Conservation (phyloP, 116 monocot genomes). For the Thalassia testudinum region DNA sequence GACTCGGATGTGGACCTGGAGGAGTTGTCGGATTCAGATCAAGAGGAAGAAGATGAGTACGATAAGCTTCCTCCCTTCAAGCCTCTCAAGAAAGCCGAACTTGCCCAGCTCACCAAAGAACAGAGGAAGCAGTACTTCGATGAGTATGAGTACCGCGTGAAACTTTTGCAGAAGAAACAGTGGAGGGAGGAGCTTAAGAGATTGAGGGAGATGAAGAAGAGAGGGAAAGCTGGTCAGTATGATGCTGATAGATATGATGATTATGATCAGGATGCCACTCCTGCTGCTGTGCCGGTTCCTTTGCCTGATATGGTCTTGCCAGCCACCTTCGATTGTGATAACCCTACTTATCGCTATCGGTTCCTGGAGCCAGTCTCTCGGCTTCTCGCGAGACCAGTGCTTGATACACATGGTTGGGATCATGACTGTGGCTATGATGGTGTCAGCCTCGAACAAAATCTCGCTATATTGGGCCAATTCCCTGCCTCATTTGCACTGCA, state of each 20-base stretch:
- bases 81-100: constrained; percentile 59
- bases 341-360: constrained; percentile 49
- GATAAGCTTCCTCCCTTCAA: constrained; percentile 76
- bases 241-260: constrained; percentile 28
- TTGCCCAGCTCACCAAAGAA: constrained; percentile 65
- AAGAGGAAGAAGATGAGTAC: constrained; percentile 46
- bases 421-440: constrained; percentile 85
- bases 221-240: constrained; percentile 21
- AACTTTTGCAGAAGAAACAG: constrained; percentile 85
- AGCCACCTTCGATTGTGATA: constrained; percentile 58
- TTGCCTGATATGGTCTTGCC: constrained; percentile 82
- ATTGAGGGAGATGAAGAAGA: constrained; percentile 65
- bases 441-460: constrained; percentile 60
- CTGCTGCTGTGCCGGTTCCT: constrained; percentile 50
- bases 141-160: constrained; percentile 76
- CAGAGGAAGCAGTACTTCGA: constrained; percentile 77
- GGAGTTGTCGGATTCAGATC: constrained; percentile 54
- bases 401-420: constrained; percentile 85
- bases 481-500: constrained; percentile 40
- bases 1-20: constrained; percentile 74
- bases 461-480: constrained; percentile 36
- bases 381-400: constrained; percentile 47
- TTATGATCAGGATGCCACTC: constrained; percentile 42
- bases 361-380: constrained; percentile 62
- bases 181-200: constrained; percentile 59